phyloP scores from a whole-genome alignment of 2,329 filamentous ascomycete species.

The Stagonosporopsis vannaccii region DNA sequence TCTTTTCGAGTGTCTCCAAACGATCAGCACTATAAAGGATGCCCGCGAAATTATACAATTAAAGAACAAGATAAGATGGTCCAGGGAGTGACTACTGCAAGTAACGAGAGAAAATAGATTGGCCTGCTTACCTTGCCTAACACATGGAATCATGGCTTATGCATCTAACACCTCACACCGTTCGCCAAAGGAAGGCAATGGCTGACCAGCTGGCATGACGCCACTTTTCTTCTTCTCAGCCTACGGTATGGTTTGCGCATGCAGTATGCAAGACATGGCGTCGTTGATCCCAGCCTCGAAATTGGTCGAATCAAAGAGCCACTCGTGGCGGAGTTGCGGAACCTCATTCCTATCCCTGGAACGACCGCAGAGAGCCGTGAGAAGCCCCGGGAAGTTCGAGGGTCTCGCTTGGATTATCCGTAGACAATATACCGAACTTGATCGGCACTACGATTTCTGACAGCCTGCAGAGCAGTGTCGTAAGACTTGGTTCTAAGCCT shows the following conservation, averaged over 20 bases:
- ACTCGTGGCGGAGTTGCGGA: slow-evolving; percentile 19
- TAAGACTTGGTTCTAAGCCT: slow-evolving; percentile 3
- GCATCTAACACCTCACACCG: slow-evolving; percentile 35
- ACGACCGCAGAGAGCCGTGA: not conserved
- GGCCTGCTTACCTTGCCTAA: slow-evolving; percentile 25
- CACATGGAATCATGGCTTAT: slow-evolving; percentile 14
- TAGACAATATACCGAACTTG: not conserved
- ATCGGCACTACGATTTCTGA: not conserved
- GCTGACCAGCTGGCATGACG: slow-evolving; percentile 19
- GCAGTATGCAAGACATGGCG: slow-evolving; percentile 20
- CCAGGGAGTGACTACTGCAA: slow-evolving; percentile 13
- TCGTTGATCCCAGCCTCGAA: slow-evolving; percentile 14
- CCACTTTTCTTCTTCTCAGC: slow-evolving; percentile 16
- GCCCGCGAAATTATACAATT: not conserved
- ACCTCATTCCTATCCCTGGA: slow-evolving; percentile 15
- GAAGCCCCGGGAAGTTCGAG: not conserved
- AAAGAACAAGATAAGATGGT: slow-evolving; percentile 4
- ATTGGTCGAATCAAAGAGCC: slow-evolving; percentile 8
- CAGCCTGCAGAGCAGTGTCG: slow-evolving; percentile 7
- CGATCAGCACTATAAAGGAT: not conserved
- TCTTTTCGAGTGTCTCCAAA: not conserved
- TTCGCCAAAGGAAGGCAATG: slow-evolving; percentile 25
- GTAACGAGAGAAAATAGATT: slow-evolving; percentile 13
- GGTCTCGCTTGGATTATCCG: slow-evolving; percentile 6
- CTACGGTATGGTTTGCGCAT: slow-evolving; percentile 18